Evolutionary conservation across 371 early-diverging fungal species (phyloP).

Genomic region (Zychaea mexicana): DNA sequence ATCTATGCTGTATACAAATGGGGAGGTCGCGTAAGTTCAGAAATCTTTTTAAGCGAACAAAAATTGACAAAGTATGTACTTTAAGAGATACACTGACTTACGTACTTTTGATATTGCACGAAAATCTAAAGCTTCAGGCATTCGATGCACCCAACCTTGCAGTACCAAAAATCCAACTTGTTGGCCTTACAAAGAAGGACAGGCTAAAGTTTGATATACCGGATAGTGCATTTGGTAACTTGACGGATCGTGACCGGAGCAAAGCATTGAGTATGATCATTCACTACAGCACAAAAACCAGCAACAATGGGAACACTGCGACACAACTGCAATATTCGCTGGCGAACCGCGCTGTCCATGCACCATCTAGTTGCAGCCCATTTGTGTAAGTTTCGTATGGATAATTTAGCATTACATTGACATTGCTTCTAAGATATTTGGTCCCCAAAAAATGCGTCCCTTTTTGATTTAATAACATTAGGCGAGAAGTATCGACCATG

Average conservation of each 20-base stretch:
- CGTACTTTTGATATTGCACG: too few species aligned
- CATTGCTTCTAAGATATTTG: neutral
- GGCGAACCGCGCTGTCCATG: too few species aligned
- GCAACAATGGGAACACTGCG: neutral
- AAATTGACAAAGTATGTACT: neutral
- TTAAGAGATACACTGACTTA: neutral
- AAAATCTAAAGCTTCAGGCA: slow-evolving; percentile 30
- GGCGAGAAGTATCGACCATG: slow-evolving; percentile 25
- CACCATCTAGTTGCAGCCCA: too few species aligned
- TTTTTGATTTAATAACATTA: neutral
- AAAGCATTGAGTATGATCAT: slow-evolving; percentile 19
- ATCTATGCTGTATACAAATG: slow-evolving; percentile 54
- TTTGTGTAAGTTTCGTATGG: too few species aligned
- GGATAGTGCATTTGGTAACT: neutral
- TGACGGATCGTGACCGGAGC: slow-evolving; percentile 29
- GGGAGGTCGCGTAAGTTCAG: slow-evolving; percentile 36
- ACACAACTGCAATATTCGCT: slow-evolving; percentile 10
- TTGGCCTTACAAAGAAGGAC: slow-evolving; percentile 39
- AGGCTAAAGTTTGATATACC: slow-evolving; percentile 21
- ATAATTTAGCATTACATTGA: too few species aligned
- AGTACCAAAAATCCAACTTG: slow-evolving; percentile 26
- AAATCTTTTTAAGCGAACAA: neutral
- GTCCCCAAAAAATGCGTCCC: slow-evolving; percentile 1
- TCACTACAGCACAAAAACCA: neutral
- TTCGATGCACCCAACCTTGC: slow-evolving; percentile 43